Evolutionary conservation across 176 grass and related monocot species (phyloP), one percentile per base, ranked within the genome.

Genomic region (Chrysopogon serrulatus): DNA sequence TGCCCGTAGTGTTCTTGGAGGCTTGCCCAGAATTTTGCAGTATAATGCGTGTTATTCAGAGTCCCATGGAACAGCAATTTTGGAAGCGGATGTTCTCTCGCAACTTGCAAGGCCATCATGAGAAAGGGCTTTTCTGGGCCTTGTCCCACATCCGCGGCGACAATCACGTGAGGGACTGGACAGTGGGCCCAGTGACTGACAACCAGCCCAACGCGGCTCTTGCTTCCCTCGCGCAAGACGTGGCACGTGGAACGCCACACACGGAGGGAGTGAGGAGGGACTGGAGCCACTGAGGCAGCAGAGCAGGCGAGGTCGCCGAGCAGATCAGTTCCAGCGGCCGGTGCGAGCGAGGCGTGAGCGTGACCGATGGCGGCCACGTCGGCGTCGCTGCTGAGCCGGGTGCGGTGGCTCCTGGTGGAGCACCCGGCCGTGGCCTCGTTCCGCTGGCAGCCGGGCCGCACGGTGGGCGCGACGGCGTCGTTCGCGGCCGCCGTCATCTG

Each of bases 361-460:
- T n/a, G n/a, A n/a, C 48, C 70, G 19, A 88, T 89, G 92, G 82
- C 74, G 92, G 85, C 69, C 10, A n/a, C n/a, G n/a, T n/a, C n/a
- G n/a, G 43, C 62, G 24, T 79, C 30, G 77, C 32, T 85, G 65
- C 66, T 79, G 76, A 24, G 68, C 42, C 71, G 49, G 27, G 89
- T 79, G 27, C 89, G 79, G 39, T 90, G 88, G 88, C 80, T 85
- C 78, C 87, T 98, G 57, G 96, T 95, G 31, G 92, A 98, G 19
- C 92, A 88, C 57, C 93, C 93, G 4, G 78, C 76, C 27, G 4
- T 94, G 78, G 78, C 90, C 65, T 71, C 65, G 31, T 97, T 94
- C 82, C 80, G 81, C 6, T 97, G 95, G 92, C 74, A 78, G 12
- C 86, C 95, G 12, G 69, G 91, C 56, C 60, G 47, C 86, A 92